Evolutionary conservation across 495 filamentous ascomycete species (phyloP), one percentile per base, ranked within the genome.

Genomic region (Penicillium longicatenatum): DNA sequence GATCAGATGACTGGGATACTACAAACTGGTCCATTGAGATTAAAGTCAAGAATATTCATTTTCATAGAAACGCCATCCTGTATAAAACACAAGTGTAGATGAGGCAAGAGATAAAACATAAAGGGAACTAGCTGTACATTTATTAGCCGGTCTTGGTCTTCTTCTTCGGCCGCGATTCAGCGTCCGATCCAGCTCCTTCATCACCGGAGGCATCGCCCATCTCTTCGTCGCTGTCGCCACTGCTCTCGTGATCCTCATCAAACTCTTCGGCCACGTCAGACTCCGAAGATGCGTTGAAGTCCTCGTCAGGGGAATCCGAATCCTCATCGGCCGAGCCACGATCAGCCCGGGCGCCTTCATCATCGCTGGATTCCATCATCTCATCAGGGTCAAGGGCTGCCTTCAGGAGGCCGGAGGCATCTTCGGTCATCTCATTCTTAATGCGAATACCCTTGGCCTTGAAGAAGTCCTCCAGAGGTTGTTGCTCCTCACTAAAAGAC

Each of bases 211-310:
- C 85, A 69, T 84, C 85, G 12, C 70, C 82, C 83, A 86, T 86
- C 59, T 86, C 85, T 5, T 68, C 83, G 57, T 87, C 87, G 35
- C 84, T 88, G 50, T 79, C 85, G 35, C 82, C 92, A 53, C 86
- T 89, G 66, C 90, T 96, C 72, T 94, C 89, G 65, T 97, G 93
- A 29, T 82, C 86, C 44, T 86, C 90, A 74, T 99, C 95, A 60
- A 86, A 99, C 70, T 99, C 95, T 75, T 99, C 95, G 1, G 92
- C 95, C 0, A 96, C 92, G 59, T 99, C 95, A 19, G 89, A 93
- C 58, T 99, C 95, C 2, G 86, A 89, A 45, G 92, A 90, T 17
- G 87, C 89, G 58, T 88, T 85, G 83, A 99, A 99, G 73, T 99
- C 95, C 65, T 99, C 95, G 63, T 99, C 95, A 20, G 91, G 81